Evolutionary conservation across 495 filamentous ascomycete species (phyloP), one percentile per base, ranked within the genome.

Genomic region (Aspergillus sparsus): DNA sequence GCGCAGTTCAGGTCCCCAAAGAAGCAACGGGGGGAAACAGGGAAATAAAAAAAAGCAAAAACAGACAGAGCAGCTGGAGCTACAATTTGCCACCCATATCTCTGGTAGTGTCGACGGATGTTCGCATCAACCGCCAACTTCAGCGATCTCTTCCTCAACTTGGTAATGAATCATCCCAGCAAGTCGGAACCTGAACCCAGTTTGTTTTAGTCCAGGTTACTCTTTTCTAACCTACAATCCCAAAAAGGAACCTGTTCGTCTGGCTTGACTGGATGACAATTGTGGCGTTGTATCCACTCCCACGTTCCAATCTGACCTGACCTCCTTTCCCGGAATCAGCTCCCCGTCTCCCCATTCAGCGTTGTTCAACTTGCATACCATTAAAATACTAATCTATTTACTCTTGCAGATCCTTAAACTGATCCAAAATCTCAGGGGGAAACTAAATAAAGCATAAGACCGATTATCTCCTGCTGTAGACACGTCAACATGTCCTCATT

Each of bases 241-340:
- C 5, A 16, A n/a, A 18, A 9, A 18, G 11, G 12, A 46, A 46
- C 12, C 42, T n/a, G 12, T n/a, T 16, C 42, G 7, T 16, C 42
- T 8, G 1, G 15, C 9, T 18, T 16, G n/a, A 47, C 10, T 47
- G 44, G 37, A 5, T 47, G 44, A 47, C 15, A 21, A n/a, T n/a
- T 16, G n/a, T 47, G 44, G 44, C 44, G 44, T 47, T 47, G 44
- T 21, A 47, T 21, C 44, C 44, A 47, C 44, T 47, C 44, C 44
- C 44, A 47, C 15, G 44, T 47, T 47, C 37, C 37, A 41, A 27
- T 27, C 21, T 27, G 21, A 15, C 9, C 15, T 42, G 12, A 11
- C 39, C 15, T 42, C 39, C 39, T 42, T 15, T 42, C 15, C 39
- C 5, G 39, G 44, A 21, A 47, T 16, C 44, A 6, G n/a, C n/a